Percentiles rank a stretch among this genome's conserved stretches.
Conservation (phyloP, 805 yeast species). For the Sugiyamaella marilandica region DNA sequence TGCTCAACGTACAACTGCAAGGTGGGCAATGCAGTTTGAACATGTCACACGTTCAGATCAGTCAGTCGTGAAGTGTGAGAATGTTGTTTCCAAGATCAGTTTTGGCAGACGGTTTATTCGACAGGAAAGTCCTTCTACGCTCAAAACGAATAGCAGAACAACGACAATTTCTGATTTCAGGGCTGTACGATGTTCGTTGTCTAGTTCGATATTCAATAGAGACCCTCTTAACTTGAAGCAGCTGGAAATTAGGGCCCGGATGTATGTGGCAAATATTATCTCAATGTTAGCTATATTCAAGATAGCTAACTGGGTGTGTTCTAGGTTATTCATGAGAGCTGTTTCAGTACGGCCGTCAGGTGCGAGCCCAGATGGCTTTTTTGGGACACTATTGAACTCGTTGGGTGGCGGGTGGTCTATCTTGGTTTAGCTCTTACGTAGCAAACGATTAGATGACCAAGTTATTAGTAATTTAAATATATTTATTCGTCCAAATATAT, state of each 20-base stretch:
- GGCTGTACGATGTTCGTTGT: neutral
- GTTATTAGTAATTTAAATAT: neutral
- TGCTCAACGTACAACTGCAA: slow-evolving; percentile 23
- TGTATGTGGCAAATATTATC: neutral
- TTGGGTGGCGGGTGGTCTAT: slow-evolving; percentile 22
- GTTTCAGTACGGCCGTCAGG: neutral
- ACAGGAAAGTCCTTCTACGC: too few relatives aligned
- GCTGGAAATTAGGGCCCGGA: neutral
- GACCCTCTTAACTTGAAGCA: slow-evolving; percentile 22
- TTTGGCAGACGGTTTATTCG: too few relatives aligned
- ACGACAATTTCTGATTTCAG: too few relatives aligned
- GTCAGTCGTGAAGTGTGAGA: too few relatives aligned
- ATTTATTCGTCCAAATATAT: neutral
- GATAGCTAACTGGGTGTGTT: slow-evolving; percentile 1
- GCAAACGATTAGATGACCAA: neutral
- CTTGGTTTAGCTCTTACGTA: neutral
- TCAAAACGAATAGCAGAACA: too few relatives aligned
- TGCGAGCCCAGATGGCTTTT: neutral
- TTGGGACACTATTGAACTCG: slow-evolving; percentile 10
- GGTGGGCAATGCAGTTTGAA: slow-evolving; percentile 26
- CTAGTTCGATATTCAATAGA: slow-evolving; percentile 19
- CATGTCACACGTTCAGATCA: slow-evolving; percentile 20
- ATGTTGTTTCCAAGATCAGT: too few relatives aligned
- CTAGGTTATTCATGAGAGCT: neutral
- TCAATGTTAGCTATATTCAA: slow-evolving; percentile 2